Percentiles rank a stretch among this genome's conserved stretches.
Evolutionary conservation across 164 flowering plant genomes (phyloP).

Genomic region (Vitis riparia): DNA sequence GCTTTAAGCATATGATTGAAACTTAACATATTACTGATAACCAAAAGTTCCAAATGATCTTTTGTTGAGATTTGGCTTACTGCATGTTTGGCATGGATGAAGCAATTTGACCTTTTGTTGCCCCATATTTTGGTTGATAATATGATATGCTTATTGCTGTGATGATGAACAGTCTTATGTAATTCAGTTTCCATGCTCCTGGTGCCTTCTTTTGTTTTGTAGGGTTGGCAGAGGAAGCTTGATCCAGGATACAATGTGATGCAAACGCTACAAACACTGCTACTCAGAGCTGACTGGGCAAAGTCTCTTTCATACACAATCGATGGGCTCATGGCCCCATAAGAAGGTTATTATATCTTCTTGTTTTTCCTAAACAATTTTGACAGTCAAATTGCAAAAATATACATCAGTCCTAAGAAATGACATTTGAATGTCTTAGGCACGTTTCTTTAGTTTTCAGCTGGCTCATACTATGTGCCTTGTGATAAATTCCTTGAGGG

Average conservation of each 20-base stretch:
- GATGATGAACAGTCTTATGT: not conserved
- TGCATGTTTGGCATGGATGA: too few species aligned
- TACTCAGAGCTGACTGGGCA: slow-evolving; percentile 72
- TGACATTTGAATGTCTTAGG: slow-evolving; percentile 1
- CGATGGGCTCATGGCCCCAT: slow-evolving; percentile 77
- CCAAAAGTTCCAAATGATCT: too few species aligned
- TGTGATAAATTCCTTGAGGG: not conserved
- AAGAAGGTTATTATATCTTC: slow-evolving; percentile 3
- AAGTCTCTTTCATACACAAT: slow-evolving; percentile 66
- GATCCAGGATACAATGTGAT: slow-evolving; percentile 69
- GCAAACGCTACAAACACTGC: slow-evolving; percentile 59
- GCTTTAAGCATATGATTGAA: too few species aligned
- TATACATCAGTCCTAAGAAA: slow-evolving; percentile 15
- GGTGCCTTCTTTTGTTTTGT: slow-evolving; percentile 1
- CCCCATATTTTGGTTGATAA: too few species aligned
- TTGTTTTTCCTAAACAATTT: slow-evolving; percentile 24
- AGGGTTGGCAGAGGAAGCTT: slow-evolving; percentile 88
- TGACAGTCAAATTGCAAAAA: slow-evolving; percentile 12
- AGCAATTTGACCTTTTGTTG: too few species aligned
- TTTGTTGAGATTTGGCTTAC: too few species aligned
- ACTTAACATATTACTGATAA: too few species aligned
- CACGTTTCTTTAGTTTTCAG: not conserved
- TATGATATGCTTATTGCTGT: too few species aligned
- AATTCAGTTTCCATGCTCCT: not conserved
- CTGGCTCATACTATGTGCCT: not conserved